These are phyloP conservation scores for Myriosclerotinia duriaeana DNA, from an alignment of 2,329 filamentous ascomycete species.

Conservation along the genomic window DNA sequence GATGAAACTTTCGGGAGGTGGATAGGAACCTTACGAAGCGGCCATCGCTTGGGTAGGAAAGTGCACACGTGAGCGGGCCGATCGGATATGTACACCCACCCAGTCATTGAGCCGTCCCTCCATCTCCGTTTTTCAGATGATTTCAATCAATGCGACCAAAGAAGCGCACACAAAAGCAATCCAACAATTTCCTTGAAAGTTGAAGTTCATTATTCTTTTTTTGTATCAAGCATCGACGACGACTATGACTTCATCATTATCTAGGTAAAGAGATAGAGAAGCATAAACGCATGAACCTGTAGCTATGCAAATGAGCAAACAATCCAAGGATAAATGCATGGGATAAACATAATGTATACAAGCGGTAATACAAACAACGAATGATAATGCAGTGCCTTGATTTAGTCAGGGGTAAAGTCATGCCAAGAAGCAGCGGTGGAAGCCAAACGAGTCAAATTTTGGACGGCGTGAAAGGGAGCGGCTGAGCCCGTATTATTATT, in stretches of 20 bases:
- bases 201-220: not conserved
- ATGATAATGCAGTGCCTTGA: conserved; percentile 28
- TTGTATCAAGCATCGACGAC: not conserved
- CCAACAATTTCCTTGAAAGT: not conserved
- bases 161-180: not conserved
- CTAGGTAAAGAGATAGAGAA: too few relatives aligned
- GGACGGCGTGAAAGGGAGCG: not conserved
- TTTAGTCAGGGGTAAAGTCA: conserved; percentile 29
- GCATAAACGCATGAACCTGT: not conserved
- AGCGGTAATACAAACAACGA: conserved; percentile 9
- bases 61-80: conserved; percentile 1
- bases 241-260: not conserved
- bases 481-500: conserved; percentile 6
- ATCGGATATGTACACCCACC: not conserved
- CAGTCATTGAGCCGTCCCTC: not conserved
- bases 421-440: conserved; percentile 18
- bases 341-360: not conserved
- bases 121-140: not conserved
- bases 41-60: not conserved
- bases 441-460: not conserved
- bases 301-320: conserved; percentile 1
- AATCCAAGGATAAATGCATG: not conserved
- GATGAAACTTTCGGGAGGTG: conserved; percentile 5
- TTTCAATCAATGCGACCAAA: not conserved
- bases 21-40: not conserved